Base-by-base conservation (phyloP, 1,284 basidiomycete species). In the Naganishia liquefaciens region DNA sequence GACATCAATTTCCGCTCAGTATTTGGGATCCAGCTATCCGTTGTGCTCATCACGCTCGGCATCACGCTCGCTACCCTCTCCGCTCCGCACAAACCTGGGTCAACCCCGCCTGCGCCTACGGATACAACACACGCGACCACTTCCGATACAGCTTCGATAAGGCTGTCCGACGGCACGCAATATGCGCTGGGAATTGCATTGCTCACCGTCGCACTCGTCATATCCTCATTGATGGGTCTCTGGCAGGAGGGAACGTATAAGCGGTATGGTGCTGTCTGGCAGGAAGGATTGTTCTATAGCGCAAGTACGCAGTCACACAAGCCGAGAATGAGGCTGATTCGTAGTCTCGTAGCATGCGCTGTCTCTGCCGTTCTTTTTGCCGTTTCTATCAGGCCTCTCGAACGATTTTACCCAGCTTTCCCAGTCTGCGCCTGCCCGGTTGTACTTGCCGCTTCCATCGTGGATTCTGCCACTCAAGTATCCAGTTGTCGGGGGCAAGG, bases 271-370 rank as follows among this genome's bases (percentile, higher is more conserved):
- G 87, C 85, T 67, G 71, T 75, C 58, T 97, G 93, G 93, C 86
- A 89, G 73, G 93, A 97, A 79, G 87, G 86, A 37, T 86, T 97
- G 82, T 97, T 96, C 80, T 97, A 93, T 71, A 73, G 70, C 19
- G 79, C 79, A 47, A 65, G 62, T 76, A 81, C 89, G 25, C 84
- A 85, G 5, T 39, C 15, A 46, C 42, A 15, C 28, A 11, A 9
- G 52, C 62, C 53, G 28, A 19, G 63, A 63, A 61, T 68, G 62
- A 63, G 52, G 68, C 69, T 73, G 68, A 70, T 66, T 66, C 64
- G 15, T 55, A 60, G 65, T 62, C 0, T 15, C 39, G 11, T 49
- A 54, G 66, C 67, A 68, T 47, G 55, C 58, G 5, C 46, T 68
- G 7, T 65, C 88, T 0, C 81, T 93, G 15, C 90, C 90, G 0